Percentiles rank a stretch among this genome's conserved stretches.
Evolutionary conservation across 352 stramenopile genomes (phyloP).

Genomic region (Globisporangium spiculum): DNA sequence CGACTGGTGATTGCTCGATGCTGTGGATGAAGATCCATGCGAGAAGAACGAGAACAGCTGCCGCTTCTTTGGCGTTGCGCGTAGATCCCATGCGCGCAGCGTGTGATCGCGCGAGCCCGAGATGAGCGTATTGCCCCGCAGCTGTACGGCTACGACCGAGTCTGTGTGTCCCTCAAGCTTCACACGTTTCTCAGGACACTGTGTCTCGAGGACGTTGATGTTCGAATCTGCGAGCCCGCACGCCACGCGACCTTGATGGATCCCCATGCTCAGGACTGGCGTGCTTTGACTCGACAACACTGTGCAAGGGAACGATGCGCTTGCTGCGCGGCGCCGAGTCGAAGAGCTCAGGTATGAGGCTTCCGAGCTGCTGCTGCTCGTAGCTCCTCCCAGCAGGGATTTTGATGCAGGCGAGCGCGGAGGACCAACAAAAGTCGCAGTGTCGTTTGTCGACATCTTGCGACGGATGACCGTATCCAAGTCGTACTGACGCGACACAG

Average conservation of each 20-base stretch:
- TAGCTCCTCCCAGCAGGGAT: conserved; percentile 10
- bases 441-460: conserved; percentile 68
- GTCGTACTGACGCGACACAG: conserved; percentile 62
- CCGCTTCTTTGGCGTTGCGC: conserved; percentile 51
- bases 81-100: conserved; percentile 69
- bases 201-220: conserved; percentile 41
- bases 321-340: conserved; percentile 10
- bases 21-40: not conserved
- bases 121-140: conserved; percentile 60
- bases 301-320: conserved; percentile 13
- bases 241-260: conserved; percentile 42
- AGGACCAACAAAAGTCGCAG: conserved; percentile 12
- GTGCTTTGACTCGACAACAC: conserved; percentile 21
- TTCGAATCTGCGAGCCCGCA: conserved; percentile 45
- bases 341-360: not conserved
- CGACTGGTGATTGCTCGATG: conserved; percentile 1
- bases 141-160: conserved; percentile 49
- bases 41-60: conserved; percentile 68
- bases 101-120: conserved; percentile 73
- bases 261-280: conserved; percentile 57
- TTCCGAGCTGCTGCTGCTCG: not conserved
- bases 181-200: conserved; percentile 28
- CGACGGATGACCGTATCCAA: conserved; percentile 75
- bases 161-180: conserved; percentile 59
- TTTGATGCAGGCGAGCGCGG: conserved; percentile 7